phyloP scores from a whole-genome alignment of 2,329 filamentous ascomycete genomes.

The Microdochium trichocladiopsis region DNA sequence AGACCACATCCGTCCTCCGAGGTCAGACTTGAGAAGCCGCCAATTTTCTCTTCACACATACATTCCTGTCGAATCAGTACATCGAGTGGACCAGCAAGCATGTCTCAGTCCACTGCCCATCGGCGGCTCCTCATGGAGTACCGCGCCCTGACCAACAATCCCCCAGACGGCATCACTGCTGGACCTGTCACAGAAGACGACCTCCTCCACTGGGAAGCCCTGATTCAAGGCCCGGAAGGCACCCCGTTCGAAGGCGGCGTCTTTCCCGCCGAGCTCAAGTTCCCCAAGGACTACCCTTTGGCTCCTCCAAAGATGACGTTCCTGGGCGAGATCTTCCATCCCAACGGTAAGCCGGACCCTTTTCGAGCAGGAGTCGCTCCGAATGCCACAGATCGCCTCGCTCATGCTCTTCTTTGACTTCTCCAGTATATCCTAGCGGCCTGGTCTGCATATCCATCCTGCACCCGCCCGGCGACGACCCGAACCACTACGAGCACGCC shows the following conservation, averaged over 20 bases:
- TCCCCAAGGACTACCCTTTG: slow-evolving; percentile 94
- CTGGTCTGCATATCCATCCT: slow-evolving; percentile 98
- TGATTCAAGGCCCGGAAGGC: slow-evolving; percentile 91
- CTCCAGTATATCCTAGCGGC: slow-evolving; percentile 78
- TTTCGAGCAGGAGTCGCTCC: slow-evolving; percentile 1
- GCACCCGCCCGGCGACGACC: slow-evolving; percentile 91
- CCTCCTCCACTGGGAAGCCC: slow-evolving; percentile 90
- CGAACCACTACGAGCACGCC: slow-evolving; percentile 96
- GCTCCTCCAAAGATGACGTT: slow-evolving; percentile 96
- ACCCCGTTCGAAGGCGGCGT: slow-evolving; percentile 95
- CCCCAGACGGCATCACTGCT: slow-evolving; percentile 95
- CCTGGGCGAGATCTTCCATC: slow-evolving; percentile 89
- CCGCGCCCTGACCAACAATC: slow-evolving; percentile 85
- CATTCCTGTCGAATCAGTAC: no score
- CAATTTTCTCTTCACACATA: no score
- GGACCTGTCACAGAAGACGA: slow-evolving; percentile 92
- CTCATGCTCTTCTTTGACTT: slow-evolving; percentile 1
- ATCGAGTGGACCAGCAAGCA: no score
- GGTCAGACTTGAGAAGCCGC: no score
- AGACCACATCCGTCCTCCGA: no score
- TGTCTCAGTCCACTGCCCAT: slow-evolving; percentile 58
- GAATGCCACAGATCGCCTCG: not conserved
- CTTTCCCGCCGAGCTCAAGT: slow-evolving; percentile 90
- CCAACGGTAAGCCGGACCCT: slow-evolving; percentile 61
- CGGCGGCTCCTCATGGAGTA: slow-evolving; percentile 94